These are phyloP conservation scores for Cichorium intybus DNA, from an alignment of 140 eudicot genomes.

Conservation along the genomic window DNA sequence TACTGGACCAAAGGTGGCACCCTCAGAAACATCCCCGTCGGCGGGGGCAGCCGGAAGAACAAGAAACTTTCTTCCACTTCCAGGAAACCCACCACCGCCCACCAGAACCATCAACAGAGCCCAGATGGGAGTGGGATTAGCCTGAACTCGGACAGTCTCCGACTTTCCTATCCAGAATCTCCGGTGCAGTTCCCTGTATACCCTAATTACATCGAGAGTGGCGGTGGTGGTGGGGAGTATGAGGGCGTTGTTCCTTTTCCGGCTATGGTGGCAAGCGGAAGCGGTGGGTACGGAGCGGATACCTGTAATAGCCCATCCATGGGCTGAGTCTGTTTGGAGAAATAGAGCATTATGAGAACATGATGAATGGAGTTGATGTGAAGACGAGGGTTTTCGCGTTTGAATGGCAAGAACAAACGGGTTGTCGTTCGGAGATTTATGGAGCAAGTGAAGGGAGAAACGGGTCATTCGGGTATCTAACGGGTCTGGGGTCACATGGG, in stretches of 20 bases:
- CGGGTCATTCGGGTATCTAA: conserved; percentile 32
- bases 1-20: conserved; percentile 98
- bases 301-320: conserved; percentile 20
- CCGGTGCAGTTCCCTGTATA: conserved; percentile 22
- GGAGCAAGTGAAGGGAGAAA: conserved; percentile 17
- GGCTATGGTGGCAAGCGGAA: conserved; percentile 20
- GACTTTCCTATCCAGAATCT: conserved; percentile 37
- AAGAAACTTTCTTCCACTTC: conserved; percentile 36
- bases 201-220: conserved; percentile 42
- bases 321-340: conserved; percentile 32
- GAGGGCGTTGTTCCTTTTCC: conserved; percentile 25
- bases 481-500: conserved; percentile 55
- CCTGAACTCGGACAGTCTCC: conserved; percentile 37
- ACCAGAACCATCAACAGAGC: background rate
- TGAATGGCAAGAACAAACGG: conserved; percentile 65
- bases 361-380: conserved; percentile 31
- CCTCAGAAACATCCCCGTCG: conserved; percentile 84
- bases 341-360: conserved; percentile 24
- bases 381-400: conserved; percentile 63
- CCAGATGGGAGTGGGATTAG: background rate
- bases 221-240: conserved; percentile 17
- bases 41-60: conserved; percentile 68
- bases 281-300: conserved; percentile 8
- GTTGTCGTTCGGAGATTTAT: conserved; percentile 34
- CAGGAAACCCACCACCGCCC: background rate